These are phyloP conservation scores for Prunus salicina DNA, from an alignment of 306 rosid genomes.

Conservation along the genomic window DNA sequence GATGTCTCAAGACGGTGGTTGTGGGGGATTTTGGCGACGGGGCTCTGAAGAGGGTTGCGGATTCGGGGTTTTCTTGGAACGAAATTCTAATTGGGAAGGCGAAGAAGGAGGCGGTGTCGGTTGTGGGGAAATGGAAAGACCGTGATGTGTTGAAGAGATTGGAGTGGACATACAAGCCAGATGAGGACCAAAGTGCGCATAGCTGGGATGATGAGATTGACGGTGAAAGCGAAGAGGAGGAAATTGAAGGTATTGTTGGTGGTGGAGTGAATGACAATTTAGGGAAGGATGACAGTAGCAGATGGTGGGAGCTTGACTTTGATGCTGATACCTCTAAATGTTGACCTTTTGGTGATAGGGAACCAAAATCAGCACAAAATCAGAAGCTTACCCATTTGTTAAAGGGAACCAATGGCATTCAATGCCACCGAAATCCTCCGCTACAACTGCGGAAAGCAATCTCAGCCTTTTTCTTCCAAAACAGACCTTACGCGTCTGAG, in stretches of 20 bases:
- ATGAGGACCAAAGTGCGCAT: slow-evolving; percentile 32
- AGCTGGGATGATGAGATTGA: slow-evolving; percentile 20
- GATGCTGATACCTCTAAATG: slow-evolving; percentile 5
- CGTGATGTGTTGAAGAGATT: slow-evolving; percentile 63
- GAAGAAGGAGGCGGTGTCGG: slow-evolving; percentile 62
- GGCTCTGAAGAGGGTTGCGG: slow-evolving; percentile 65
- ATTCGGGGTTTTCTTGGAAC: slow-evolving; percentile 69
- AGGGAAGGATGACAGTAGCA: slow-evolving; percentile 27
- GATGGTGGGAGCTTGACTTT: slow-evolving; percentile 74
- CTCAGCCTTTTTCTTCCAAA: not conserved
- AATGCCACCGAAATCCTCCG: not conserved
- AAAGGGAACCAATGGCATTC: not conserved
- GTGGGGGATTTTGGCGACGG: slow-evolving; percentile 72
- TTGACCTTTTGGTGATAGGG: too few relatives aligned
- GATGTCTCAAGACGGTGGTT: slow-evolving; percentile 68
- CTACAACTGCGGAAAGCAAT: not conserved
- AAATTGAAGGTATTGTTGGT: slow-evolving; percentile 23
- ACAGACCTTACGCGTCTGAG: slow-evolving; percentile 29
- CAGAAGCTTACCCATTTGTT: too few relatives aligned
- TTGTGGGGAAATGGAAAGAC: slow-evolving; percentile 79
- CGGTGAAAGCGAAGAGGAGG: slow-evolving; percentile 36
- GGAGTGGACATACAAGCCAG: slow-evolving; percentile 23
- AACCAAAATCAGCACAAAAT: too few relatives aligned
- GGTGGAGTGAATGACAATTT: slow-evolving; percentile 31
- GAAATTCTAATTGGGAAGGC: slow-evolving; percentile 82